Percentiles rank a stretch among this genome's conserved stretches.
phyloP scores from a whole-genome alignment of 495 filamentous ascomycete species.

The Annulohypoxylon nitens region DNA sequence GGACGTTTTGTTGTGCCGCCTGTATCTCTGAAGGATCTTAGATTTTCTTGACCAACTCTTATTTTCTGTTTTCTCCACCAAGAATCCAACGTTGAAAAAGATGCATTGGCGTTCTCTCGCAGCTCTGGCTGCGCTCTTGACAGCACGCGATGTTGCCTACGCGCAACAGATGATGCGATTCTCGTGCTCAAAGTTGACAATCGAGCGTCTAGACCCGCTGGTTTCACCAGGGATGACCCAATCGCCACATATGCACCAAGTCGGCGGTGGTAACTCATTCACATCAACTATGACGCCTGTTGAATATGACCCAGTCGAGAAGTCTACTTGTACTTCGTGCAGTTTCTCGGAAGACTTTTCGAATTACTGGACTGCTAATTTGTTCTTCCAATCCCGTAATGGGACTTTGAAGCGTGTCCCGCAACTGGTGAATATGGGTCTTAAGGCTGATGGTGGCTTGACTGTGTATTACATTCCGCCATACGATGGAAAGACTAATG shows the following conservation, averaged over 20 bases:
- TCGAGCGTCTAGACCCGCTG: constrained; percentile 47
- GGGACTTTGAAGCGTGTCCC: constrained; percentile 58
- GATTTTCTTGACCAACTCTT: not conserved
- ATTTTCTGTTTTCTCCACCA: not conserved
- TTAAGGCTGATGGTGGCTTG: constrained; percentile 55
- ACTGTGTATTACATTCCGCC: constrained; percentile 60
- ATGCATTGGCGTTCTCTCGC: constrained; percentile 62
- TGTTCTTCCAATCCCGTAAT: constrained; percentile 59
- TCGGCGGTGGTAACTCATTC: constrained; percentile 58
- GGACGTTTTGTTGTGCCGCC: not conserved
- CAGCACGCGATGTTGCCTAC: constrained; percentile 49
- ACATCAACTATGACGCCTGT: constrained; percentile 49
- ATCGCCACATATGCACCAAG: constrained; percentile 58
- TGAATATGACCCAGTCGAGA: constrained; percentile 43
- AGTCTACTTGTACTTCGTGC: constrained; percentile 53
- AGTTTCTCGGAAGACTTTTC: constrained; percentile 54
- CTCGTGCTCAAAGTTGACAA: constrained; percentile 45
- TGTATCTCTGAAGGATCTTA: not conserved
- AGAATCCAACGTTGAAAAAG: constrained; percentile 28
- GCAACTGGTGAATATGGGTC: constrained; percentile 53
- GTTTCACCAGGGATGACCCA: constrained; percentile 47
- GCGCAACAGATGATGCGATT: constrained; percentile 63
- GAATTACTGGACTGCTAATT: constrained; percentile 60
- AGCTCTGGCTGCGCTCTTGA: constrained; percentile 57
- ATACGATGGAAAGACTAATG: constrained; percentile 54